Evolutionary conservation across 1,139 yeast species (phyloP).

Genomic region (Meyerozyma guilliermondii): DNA sequence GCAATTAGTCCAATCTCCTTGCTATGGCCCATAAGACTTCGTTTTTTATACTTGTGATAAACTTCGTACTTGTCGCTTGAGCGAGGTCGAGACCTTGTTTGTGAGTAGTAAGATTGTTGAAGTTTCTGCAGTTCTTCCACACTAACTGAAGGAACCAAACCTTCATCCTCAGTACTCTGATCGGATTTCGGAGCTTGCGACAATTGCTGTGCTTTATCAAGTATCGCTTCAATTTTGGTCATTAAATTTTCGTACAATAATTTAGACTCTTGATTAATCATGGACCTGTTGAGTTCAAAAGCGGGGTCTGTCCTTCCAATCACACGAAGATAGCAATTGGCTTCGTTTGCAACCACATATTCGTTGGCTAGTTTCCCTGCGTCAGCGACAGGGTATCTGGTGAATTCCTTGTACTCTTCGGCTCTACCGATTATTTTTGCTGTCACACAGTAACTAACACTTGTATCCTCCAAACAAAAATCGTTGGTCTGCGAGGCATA

Average conservation of each 20-base stretch:
- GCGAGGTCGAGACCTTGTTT: constrained; percentile 7
- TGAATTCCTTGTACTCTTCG: constrained; percentile 21
- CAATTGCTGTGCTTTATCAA: constrained; percentile 20
- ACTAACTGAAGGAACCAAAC: constrained; percentile 11
- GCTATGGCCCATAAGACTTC: constrained; percentile 25
- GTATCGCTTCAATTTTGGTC: constrained; percentile 20
- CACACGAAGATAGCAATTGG: constrained; percentile 23
- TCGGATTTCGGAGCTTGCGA: constrained; percentile 4
- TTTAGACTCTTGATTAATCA: constrained; percentile 32
- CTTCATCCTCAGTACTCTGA: not conserved
- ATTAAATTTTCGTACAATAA: constrained; percentile 24
- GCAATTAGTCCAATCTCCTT: constrained; percentile 31
- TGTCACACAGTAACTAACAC: constrained; percentile 31
- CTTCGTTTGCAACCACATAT: constrained; percentile 34
- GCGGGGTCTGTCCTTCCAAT: constrained; percentile 20
- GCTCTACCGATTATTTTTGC: constrained; percentile 35
- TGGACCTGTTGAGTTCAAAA: constrained; percentile 24
- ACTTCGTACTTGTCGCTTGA: constrained; percentile 20
- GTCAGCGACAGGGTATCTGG: constrained; percentile 12
- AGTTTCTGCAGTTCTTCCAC: constrained; percentile 24
- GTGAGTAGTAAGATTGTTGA: constrained; percentile 26
- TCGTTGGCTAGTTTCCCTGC: constrained; percentile 22
- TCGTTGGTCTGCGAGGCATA: constrained; percentile 27
- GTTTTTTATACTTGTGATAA: constrained; percentile 27
- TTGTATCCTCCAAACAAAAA: constrained; percentile 26